These are phyloP conservation scores for Neurospora crassa DNA, from an alignment of 2,329 filamentous ascomycete species.

Conservation along the genomic window DNA sequence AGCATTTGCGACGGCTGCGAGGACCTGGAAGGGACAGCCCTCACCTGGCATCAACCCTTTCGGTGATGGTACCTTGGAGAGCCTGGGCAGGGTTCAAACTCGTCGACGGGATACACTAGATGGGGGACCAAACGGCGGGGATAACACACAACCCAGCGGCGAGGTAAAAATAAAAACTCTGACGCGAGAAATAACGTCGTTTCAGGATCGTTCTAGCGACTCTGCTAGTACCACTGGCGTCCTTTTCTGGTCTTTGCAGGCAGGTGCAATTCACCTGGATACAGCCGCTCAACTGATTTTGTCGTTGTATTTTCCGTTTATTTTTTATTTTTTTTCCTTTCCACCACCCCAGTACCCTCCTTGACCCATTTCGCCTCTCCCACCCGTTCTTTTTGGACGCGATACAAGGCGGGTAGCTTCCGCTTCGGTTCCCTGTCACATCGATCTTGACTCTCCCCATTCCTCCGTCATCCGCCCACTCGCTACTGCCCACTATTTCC, in stretches of 20 bases:
- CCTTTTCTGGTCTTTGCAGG: not conserved
- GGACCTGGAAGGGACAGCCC: not conserved
- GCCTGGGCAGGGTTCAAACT: not conserved
- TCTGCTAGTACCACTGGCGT: too few relatives aligned
- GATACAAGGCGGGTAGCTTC: not conserved
- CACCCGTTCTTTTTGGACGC: not conserved
- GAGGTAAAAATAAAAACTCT: not conserved
- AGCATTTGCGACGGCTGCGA: slow-evolving; percentile 9
- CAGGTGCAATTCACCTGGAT: not conserved
- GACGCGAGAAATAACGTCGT: not conserved
- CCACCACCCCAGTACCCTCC: not conserved
- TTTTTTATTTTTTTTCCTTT: too few relatives aligned
- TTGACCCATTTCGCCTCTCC: not conserved
- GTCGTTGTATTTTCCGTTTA: not conserved
- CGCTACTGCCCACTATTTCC: not conserved
- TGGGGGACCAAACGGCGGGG: not conserved
- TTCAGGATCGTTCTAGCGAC: not conserved
- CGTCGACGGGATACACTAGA: not conserved
- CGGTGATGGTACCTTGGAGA: not conserved
- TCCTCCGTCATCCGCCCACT: not conserved
- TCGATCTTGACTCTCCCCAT: not conserved
- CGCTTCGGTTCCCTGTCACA: not conserved
- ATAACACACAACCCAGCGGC: not conserved
- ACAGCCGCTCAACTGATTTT: not conserved
- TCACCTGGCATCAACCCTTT: not conserved